Evolutionary conservation across 768 basidiomycete species (phyloP).

Genomic region (Trametes villosa): DNA sequence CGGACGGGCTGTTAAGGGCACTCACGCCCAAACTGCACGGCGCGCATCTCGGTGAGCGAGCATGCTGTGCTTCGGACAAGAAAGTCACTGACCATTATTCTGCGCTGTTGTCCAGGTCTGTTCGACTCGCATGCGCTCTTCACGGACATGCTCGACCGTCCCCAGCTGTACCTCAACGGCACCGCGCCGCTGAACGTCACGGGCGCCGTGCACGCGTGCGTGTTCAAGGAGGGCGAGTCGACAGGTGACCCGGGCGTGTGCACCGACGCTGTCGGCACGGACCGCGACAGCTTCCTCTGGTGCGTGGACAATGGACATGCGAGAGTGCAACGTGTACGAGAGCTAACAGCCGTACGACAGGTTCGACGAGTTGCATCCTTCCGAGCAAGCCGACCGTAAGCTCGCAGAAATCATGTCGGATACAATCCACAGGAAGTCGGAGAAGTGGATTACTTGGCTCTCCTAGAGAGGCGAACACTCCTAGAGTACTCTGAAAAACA

Average conservation of each 20-base stretch:
- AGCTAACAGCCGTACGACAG: constrained; percentile 11
- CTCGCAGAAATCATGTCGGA: constrained; percentile 56
- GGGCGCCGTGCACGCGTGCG: constrained; percentile 53
- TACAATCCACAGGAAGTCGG: constrained; percentile 48
- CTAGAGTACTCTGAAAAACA: background rate
- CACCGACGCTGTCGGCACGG: constrained; percentile 46
- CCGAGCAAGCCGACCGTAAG: constrained; percentile 59
- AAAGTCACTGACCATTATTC: background rate
- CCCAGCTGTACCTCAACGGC: constrained; percentile 61
- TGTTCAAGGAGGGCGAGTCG: constrained; percentile 43
- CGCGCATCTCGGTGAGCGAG: constrained; percentile 58
- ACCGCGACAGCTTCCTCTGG: constrained; percentile 65
- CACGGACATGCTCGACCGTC: constrained; percentile 57
- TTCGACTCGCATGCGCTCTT: constrained; percentile 69
- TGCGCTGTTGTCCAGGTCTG: constrained; percentile 42
- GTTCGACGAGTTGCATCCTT: constrained; percentile 65
- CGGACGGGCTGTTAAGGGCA: constrained; percentile 31
- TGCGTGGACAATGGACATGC: background rate
- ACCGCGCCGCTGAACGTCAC: constrained; percentile 65
- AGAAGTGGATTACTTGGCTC: constrained; percentile 56
- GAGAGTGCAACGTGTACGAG: background rate
- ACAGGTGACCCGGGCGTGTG: constrained; percentile 36
- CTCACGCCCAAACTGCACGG: constrained; percentile 37
- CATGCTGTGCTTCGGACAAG: constrained; percentile 11
- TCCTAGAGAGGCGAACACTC: background rate